Base-by-base conservation (phyloP, 2,329 filamentous ascomycete species). In the Pseudovirgaria hyperparasitica region DNA sequence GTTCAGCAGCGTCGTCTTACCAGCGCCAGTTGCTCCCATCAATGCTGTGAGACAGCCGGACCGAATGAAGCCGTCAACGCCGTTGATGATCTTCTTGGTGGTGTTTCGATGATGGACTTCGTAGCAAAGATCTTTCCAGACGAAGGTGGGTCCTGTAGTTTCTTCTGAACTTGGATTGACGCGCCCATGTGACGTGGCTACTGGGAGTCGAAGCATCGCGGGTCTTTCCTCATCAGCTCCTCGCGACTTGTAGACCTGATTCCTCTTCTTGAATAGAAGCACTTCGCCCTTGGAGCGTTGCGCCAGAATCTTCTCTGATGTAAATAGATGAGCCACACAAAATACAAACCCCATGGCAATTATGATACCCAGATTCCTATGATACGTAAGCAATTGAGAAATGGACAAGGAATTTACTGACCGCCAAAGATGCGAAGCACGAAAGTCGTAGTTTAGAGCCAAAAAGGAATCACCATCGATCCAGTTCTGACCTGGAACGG, bases 101-200 rank as follows among this genome's bases (percentile, higher is more conserved):
- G 61, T 63, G 22, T 57, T 60, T 29, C 67, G 65, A 33, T 71
- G 92, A 51, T 76, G 82, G 2, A 92, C 77, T 40, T 87, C 66
- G 33, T 70, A 72, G 27, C 54, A 59, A 4, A 73, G 62, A 38
- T 72, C 55, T 26, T 60, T 53, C 69, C 69, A 74, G 3, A 57
- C 57, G 25, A 63, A 62, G n/a, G 19, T 8, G 19, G n/a, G n/a
- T 8, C 8, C 22, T 8, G n/a, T 10, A 11, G 22, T 9, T 13
- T 13, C 17, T 21, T 24, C 20, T 16, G 20, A 12, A 26, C 15
- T 9, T 16, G 27, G 10, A 9, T n/a, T 27, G 4, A 21, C 25
- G 11, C 23, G 19, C 11, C 27, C 19, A 13, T 28, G 6, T 11
- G 12, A 25, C 14, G 29, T 23, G 11, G 16, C 13, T 9, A 13